Conservation (phyloP, 2,329 filamentous ascomycete genomes). For the Cephalotrichum gorgonifer region DNA sequence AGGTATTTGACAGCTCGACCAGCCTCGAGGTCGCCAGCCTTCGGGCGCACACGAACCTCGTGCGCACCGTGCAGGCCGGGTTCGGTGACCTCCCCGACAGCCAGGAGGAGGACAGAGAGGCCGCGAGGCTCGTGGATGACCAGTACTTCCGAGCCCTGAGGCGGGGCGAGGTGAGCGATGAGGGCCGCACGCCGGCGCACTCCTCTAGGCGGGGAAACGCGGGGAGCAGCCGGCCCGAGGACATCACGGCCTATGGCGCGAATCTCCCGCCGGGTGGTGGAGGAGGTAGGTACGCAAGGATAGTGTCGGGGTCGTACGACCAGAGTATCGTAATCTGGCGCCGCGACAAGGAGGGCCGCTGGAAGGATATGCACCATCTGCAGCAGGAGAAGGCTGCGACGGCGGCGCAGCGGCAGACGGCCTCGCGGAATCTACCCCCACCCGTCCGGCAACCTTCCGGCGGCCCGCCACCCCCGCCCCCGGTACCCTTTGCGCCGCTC, state of each 20-base stretch:
- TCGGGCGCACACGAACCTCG: conserved; percentile 70
- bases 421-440: neutral
- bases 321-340: conserved; percentile 95
- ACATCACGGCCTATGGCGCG: conserved; percentile 71
- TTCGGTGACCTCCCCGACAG: conserved; percentile 84
- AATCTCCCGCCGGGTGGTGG: conserved; percentile 86
- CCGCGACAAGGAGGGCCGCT: conserved; percentile 72
- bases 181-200: conserved; percentile 15
- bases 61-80: conserved; percentile 88
- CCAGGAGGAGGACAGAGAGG: conserved; percentile 59
- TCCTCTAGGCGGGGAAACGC: conserved; percentile 46
- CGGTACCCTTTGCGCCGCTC: neutral
- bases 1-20: conserved; percentile 82
- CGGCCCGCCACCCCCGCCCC: neutral
- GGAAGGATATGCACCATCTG: conserved; percentile 67
- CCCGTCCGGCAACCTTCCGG: neutral
- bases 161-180: conserved; percentile 33
- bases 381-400: conserved; percentile 61
- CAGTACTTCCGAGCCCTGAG: conserved; percentile 57
- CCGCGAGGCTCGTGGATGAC: conserved; percentile 63
- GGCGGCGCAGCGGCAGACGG: conserved; percentile 26
- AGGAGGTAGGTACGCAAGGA: conserved; percentile 81
- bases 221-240: conserved; percentile 63
- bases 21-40: conserved; percentile 85
- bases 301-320: conserved; percentile 94